Percentiles rank a stretch among this genome's conserved stretches.
Conservation (phyloP, 305 asterid genomes). For the Fraxinus sp. region DNA sequence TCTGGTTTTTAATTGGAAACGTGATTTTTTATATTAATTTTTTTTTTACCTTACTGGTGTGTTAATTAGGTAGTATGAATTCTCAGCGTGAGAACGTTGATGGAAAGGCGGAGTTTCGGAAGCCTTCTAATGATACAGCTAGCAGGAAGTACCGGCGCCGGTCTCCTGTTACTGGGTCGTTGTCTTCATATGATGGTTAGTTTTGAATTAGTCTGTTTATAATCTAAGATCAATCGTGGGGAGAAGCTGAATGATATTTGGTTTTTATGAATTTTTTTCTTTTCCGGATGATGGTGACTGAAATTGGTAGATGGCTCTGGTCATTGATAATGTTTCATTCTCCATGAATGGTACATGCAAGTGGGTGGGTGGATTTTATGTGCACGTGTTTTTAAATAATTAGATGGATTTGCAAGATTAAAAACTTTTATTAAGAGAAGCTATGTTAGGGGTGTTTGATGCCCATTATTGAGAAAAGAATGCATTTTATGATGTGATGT, state of each 20-base stretch:
- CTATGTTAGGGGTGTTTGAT: background rate
- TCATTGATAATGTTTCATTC: background rate
- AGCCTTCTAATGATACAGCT: conserved; percentile 66
- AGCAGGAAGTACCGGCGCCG: conserved; percentile 84
- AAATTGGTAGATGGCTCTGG: background rate
- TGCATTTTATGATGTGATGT: too few relatives aligned
- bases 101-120: conserved; percentile 64
- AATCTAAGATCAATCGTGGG: background rate
- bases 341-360: background rate
- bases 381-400: background rate
- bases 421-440: background rate
- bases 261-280: background rate
- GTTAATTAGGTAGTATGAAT: conserved; percentile 46
- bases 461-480: too few relatives aligned
- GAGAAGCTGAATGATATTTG: background rate
- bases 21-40: background rate
- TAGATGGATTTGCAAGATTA: background rate
- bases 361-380: background rate
- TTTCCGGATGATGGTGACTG: background rate
- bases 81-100: conserved; percentile 45
- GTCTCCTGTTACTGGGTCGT: conserved; percentile 66
- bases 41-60: background rate
- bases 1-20: background rate
- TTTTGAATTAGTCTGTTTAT: background rate
- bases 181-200: conserved; percentile 70